These are phyloP conservation scores for Auricularia cornea DNA, from an alignment of 768 basidiomycete genomes.

Conservation along the genomic window DNA sequence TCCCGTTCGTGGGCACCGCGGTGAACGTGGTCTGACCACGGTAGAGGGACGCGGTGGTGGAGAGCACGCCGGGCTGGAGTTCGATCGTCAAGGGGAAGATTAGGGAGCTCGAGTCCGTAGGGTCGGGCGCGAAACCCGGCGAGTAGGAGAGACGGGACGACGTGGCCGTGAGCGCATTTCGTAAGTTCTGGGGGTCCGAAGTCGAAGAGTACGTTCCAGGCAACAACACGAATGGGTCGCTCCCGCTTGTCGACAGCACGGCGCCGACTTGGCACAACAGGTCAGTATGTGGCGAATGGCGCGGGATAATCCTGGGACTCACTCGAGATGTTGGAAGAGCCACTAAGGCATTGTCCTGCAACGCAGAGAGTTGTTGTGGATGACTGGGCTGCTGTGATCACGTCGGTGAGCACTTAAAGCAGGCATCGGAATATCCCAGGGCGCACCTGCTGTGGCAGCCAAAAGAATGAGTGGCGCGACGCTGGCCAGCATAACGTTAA, in stretches of 20 bases:
- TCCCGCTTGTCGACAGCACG: constrained; percentile 48
- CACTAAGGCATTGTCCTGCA: constrained; percentile 85
- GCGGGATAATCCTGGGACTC: constrained; percentile 28
- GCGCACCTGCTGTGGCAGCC: not conserved
- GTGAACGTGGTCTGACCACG: constrained; percentile 57
- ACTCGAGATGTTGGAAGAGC: constrained; percentile 63
- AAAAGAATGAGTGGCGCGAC: not conserved
- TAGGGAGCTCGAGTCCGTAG: constrained; percentile 48
- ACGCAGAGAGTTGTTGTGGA: constrained; percentile 42
- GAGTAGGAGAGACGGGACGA: constrained; percentile 56
- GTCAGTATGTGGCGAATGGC: constrained; percentile 9
- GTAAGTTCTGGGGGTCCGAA: constrained; percentile 47
- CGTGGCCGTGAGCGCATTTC: constrained; percentile 32
- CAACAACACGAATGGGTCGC: constrained; percentile 52
- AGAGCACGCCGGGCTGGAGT: constrained; percentile 56
- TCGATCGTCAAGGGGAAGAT: constrained; percentile 58
- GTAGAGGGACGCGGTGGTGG: constrained; percentile 56
- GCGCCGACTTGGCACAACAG: constrained; percentile 49
- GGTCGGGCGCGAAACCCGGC: constrained; percentile 48
- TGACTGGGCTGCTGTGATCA: not conserved
- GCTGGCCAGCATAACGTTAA: constrained; percentile 1
- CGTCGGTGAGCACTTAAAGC: not conserved
- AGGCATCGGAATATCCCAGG: not conserved
- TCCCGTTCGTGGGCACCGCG: constrained; percentile 33
- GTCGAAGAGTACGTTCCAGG: constrained; percentile 69